These are phyloP conservation scores for Bidens hawaiensis DNA, from an alignment of 140 eudicot species.

Conservation along the genomic window DNA sequence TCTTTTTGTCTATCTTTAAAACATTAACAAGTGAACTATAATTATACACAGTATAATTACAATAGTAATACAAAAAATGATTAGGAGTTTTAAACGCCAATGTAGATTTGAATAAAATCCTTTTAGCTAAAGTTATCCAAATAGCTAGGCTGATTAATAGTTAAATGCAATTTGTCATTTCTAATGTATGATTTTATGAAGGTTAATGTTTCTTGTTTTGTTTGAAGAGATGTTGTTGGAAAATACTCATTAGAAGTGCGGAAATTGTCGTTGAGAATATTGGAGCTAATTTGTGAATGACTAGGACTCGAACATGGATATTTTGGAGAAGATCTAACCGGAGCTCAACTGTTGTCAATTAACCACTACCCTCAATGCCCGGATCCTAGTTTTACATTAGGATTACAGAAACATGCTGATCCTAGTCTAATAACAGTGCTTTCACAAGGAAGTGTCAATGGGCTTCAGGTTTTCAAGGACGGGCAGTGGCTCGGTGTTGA, in stretches of 20 bases:
- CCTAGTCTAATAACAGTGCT: constrained; percentile 30
- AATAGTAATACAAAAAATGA: too few species aligned
- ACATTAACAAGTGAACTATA: too few species aligned
- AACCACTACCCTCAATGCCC: constrained; percentile 44
- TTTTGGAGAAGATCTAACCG: constrained; percentile 29
- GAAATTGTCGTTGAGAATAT: constrained; percentile 25
- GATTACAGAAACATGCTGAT: constrained; percentile 34
- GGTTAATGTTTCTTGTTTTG: not conserved
- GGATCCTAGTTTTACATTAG: constrained; percentile 32
- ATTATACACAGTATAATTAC: too few species aligned
- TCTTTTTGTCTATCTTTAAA: too few species aligned
- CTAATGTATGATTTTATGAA: not conserved
- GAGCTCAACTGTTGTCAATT: constrained; percentile 8
- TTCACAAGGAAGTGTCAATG: constrained; percentile 24
- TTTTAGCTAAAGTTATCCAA: too few species aligned
- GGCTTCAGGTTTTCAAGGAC: constrained; percentile 32
- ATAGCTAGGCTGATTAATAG: too few species aligned
- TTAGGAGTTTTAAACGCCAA: too few species aligned
- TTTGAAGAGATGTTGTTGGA: constrained; percentile 22
- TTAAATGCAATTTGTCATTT: too few species aligned
- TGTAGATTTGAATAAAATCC: too few species aligned
- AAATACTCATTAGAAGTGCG: constrained; percentile 26
- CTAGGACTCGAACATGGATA: constrained; percentile 35
- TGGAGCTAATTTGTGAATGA: constrained; percentile 41
- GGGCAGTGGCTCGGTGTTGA: constrained; percentile 40